A percentile compares a stretch with the other conserved stretches of the same genome.
Conservation (phyloP, 176 grass and related monocot species). For the Rhynchospora tenuis region DNA sequence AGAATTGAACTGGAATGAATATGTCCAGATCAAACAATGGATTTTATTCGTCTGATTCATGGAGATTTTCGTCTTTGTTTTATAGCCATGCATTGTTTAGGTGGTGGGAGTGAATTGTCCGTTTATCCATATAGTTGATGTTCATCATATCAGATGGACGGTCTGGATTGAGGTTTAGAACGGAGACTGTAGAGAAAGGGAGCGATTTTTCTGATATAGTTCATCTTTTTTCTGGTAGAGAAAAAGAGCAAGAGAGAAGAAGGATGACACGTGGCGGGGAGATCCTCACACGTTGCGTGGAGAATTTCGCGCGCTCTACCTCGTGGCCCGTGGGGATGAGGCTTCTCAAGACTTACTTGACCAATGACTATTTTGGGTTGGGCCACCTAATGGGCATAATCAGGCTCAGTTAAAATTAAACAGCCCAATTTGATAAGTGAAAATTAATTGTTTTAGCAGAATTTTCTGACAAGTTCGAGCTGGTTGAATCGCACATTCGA, state of each 20-base stretch:
- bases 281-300: constrained; percentile 27
- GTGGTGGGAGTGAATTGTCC: constrained; percentile 33
- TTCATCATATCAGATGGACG: neutral
- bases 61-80: constrained; percentile 8
- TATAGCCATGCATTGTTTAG: constrained; percentile 41
- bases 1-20: neutral
- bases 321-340: neutral
- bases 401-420: no score
- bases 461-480: no score
- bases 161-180: neutral
- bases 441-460: no score
- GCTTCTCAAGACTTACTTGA: no score
- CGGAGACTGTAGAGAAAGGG: neutral
- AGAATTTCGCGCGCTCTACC: constrained; percentile 29
- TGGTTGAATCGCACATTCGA: no score
- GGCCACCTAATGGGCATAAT: neutral
- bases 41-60: neutral
- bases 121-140: constrained; percentile 5
- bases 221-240: constrained; percentile 47
- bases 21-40: neutral
- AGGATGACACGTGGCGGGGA: constrained; percentile 37
- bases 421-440: no score
- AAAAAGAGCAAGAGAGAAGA: constrained; percentile 12
- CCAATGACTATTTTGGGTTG: neutral
- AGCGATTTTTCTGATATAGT: neutral